These are phyloP conservation scores for Pulveroboletus sp. DNA, from an alignment of 768 basidiomycete species.

Conservation along the genomic window DNA sequence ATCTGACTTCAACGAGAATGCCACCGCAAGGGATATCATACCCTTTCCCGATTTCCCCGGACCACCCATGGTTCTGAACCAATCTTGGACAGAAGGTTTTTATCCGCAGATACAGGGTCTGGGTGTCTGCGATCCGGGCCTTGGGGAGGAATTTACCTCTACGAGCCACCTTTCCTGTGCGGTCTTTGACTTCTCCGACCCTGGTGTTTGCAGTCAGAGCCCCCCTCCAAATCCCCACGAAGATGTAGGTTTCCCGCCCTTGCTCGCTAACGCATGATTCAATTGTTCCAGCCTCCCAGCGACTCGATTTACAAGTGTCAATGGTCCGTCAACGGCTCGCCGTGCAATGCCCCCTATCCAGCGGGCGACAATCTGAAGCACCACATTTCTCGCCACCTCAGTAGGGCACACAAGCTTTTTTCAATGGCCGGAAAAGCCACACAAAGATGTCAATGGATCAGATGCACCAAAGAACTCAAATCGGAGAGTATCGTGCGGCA, in stretches of 20 bases:
- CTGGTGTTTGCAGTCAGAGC: background rate
- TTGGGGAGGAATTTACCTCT: background rate
- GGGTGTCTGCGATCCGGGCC: background rate
- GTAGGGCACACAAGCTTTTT: conserved; percentile 1
- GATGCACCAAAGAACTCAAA: conserved; percentile 23
- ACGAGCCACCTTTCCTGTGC: background rate
- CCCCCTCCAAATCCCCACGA: background rate
- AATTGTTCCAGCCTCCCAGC: background rate
- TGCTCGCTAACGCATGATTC: background rate
- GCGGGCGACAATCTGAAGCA: conserved; percentile 9
- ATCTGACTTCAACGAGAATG: background rate
- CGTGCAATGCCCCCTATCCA: background rate
- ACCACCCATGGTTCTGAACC: too few relatives aligned
- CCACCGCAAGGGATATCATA: background rate
- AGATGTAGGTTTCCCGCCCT: background rate
- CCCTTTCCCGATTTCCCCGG: background rate
- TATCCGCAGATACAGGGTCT: background rate
- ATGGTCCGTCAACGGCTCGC: conserved; percentile 9
- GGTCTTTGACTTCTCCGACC: background rate
- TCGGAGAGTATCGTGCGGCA: conserved; percentile 26
- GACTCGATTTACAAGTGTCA: background rate
- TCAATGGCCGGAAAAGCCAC: conserved; percentile 4
- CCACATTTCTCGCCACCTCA: conserved; percentile 11
- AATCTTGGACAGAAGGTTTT: background rate
- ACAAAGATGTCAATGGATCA: conserved; percentile 13